These are phyloP conservation scores for Rosellinia necatrix DNA, from an alignment of 2,329 filamentous ascomycete genomes.

Conservation along the genomic window DNA sequence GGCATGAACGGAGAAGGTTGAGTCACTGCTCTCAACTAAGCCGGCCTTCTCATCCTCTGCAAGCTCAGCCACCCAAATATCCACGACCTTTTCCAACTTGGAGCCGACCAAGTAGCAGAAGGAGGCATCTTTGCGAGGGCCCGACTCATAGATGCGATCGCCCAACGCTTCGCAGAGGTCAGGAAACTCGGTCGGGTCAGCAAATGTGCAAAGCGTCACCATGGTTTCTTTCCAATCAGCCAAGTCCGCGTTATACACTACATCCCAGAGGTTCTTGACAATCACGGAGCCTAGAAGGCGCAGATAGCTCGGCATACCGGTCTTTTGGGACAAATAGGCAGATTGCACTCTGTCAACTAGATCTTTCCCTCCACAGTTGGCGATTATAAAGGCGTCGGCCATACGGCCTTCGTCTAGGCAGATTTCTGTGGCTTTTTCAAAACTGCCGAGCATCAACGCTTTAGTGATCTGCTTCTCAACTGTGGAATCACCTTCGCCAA, in stretches of 20 bases:
- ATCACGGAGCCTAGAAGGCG: constrained; percentile 90
- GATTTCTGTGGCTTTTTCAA: constrained; percentile 85
- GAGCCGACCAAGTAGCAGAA: constrained; percentile 97
- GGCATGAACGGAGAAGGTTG: constrained; percentile 89
- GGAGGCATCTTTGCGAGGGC: constrained; percentile 83
- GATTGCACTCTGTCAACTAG: constrained; percentile 93
- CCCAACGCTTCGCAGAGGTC: constrained; percentile 94
- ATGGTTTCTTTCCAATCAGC: constrained; percentile 96
- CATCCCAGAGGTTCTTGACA: constrained; percentile 95
- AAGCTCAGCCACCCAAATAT: constrained; percentile 90
- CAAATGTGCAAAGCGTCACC: constrained; percentile 94
- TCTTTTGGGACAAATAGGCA: constrained; percentile 84
- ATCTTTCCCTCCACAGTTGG: constrained; percentile 92
- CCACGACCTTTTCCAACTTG: constrained; percentile 95
- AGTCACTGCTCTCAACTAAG: constrained; percentile 72
- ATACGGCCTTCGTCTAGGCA: constrained; percentile 87
- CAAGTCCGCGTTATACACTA: constrained; percentile 94
- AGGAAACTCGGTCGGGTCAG: constrained; percentile 86
- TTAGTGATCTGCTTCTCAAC: constrained; percentile 87
- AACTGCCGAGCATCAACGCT: constrained; percentile 86
- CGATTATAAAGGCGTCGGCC: constrained; percentile 96
- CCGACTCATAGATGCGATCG: constrained; percentile 82
- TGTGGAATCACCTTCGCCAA: constrained; percentile 79
- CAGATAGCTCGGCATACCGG: constrained; percentile 85
- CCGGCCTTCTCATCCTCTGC: constrained; percentile 80